phyloP scores from a whole-genome alignment of 139 green algal genomes.

The Ettlia oleoabundans region DNA sequence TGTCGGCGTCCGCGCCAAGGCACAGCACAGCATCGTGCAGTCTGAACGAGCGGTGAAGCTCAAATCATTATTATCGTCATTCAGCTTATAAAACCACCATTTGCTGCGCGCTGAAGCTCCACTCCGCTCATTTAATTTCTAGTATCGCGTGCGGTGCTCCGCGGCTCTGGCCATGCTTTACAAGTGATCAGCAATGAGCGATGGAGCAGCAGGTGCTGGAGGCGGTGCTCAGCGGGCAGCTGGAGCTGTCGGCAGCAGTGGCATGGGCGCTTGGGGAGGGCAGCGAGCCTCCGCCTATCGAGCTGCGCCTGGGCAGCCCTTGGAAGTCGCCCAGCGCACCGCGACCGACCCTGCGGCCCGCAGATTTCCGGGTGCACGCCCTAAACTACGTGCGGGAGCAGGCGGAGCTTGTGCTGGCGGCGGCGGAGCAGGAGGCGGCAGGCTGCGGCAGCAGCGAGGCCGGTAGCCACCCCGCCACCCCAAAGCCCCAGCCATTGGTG shows the following conservation, averaged over 20 bases:
- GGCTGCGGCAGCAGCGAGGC: neutral
- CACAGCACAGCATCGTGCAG: too few species aligned
- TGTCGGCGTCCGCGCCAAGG: too few species aligned
- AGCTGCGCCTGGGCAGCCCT: neutral
- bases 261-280: constrained; percentile 14
- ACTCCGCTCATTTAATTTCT: too few species aligned
- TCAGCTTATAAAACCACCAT: too few species aligned
- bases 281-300: neutral
- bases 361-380: constrained; percentile 24
- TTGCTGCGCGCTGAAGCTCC: too few species aligned
- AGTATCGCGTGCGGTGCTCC: too few species aligned
- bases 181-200: neutral
- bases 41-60: too few species aligned
- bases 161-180: neutral
- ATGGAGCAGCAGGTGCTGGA: neutral
- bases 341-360: neutral
- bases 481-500: neutral
- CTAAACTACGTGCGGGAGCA: constrained; percentile 39
- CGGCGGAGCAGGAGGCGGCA: constrained; percentile 16
- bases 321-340: neutral
- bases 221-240: constrained; percentile 12
- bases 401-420: constrained; percentile 35
- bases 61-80: too few species aligned
- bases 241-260: constrained; percentile 10
- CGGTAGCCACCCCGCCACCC: constrained; percentile 19